A percentile compares a stretch with the other conserved stretches of the same genome.
phyloP scores from a whole-genome alignment of 129 eudicot genomes.

The Ambrosia artemisiifolia region DNA sequence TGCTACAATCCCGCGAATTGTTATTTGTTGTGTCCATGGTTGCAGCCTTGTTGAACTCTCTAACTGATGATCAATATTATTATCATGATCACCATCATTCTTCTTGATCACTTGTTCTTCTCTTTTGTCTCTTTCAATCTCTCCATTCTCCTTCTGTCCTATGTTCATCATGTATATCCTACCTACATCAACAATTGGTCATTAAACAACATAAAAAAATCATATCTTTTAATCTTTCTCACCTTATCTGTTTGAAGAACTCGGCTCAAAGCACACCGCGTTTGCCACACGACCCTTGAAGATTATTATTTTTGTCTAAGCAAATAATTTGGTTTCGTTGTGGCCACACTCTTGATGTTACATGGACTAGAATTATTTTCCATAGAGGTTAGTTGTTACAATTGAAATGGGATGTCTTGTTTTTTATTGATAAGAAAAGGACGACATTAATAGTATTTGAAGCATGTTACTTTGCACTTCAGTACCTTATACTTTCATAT shows the following conservation, averaged over 20 bases:
- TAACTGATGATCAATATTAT: slow-evolving; percentile 12
- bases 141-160: slow-evolving; percentile 39
- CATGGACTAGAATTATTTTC: neutral
- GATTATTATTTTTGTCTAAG: neutral
- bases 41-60: slow-evolving; percentile 41
- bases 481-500: slow-evolving; percentile 31
- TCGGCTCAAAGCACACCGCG: neutral
- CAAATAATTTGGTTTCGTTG: neutral
- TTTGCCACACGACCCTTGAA: slow-evolving; percentile 17
- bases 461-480: slow-evolving; percentile 37
- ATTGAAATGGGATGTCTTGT: slow-evolving; percentile 5
- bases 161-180: slow-evolving; percentile 20
- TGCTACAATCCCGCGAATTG: slow-evolving; percentile 52
- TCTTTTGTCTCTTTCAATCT: slow-evolving; percentile 31
- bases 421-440: slow-evolving; percentile 22
- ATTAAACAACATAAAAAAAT: slow-evolving; percentile 13
- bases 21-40: slow-evolving; percentile 75
- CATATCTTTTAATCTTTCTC: neutral
- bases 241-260: slow-evolving; percentile 23
- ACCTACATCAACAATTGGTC: slow-evolving; percentile 17
- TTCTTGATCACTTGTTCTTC: slow-evolving; percentile 29
- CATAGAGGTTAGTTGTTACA: slow-evolving; percentile 5
- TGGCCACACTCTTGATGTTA: slow-evolving; percentile 24
- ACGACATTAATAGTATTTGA: slow-evolving; percentile 28
- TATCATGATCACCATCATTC: neutral